Conservation (phyloP, 305 asterid species). For the Plantago coronopus region DNA sequence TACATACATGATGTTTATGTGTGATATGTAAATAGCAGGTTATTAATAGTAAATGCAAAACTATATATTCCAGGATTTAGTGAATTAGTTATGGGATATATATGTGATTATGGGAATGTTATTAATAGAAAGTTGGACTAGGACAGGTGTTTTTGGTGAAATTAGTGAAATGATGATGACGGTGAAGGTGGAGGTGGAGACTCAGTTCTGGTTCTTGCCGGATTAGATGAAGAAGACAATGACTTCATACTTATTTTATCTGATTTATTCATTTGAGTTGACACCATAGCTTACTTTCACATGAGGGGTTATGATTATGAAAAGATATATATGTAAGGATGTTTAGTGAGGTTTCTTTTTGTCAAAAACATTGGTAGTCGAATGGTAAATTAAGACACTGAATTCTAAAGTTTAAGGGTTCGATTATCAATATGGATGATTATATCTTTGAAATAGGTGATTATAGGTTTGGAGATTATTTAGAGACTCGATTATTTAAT, state of each 20-base stretch:
- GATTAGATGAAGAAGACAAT: slow-evolving; percentile 4
- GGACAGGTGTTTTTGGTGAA: not conserved
- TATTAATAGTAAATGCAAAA: not conserved
- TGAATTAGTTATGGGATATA: not conserved
- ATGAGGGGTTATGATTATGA: too few species aligned
- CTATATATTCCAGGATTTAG: not conserved
- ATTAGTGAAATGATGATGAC: not conserved
- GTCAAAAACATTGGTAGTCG: too few species aligned
- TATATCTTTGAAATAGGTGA: too few species aligned
- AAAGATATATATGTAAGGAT: too few species aligned
- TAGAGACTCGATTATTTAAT: too few species aligned
- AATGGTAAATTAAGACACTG: too few species aligned
- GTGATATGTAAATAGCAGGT: too few species aligned
- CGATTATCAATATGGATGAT: too few species aligned
- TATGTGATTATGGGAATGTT: not conserved
- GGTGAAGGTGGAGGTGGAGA: slow-evolving; percentile 8
- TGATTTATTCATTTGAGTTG: not conserved
- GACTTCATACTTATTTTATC: not conserved
- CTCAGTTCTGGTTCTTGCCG: not conserved
- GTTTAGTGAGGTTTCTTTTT: too few species aligned
- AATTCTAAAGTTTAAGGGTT: too few species aligned
- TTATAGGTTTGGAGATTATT: too few species aligned
- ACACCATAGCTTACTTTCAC: not conserved
- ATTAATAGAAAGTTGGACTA: not conserved
- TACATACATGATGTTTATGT: not conserved